Percentiles rank a stretch among this genome's conserved stretches.
These are phyloP conservation scores for Penicillium sp. DNA, from an alignment of 2,329 filamentous ascomycete genomes.

Conservation along the genomic window DNA sequence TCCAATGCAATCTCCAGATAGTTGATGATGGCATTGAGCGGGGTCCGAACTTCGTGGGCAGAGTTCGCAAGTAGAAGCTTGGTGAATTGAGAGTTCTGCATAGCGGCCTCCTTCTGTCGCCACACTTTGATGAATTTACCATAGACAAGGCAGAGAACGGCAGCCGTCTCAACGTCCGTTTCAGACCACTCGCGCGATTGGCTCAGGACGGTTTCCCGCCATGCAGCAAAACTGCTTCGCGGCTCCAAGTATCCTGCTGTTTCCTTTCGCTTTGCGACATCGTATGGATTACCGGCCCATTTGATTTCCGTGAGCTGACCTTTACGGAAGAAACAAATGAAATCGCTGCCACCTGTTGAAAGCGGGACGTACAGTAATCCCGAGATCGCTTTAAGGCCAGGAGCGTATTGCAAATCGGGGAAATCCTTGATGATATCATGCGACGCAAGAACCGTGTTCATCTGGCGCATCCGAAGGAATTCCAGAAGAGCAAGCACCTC, in stretches of 20 bases:
- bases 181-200: conserved; percentile 88
- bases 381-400: conserved; percentile 78
- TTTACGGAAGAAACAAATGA: conserved; percentile 89
- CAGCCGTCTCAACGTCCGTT: conserved; percentile 86
- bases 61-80: conserved; percentile 82
- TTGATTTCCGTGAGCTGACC: conserved; percentile 82
- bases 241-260: conserved; percentile 78
- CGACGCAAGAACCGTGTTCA: conserved; percentile 77
- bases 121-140: conserved; percentile 91
- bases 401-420: conserved; percentile 77
- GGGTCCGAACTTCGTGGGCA: conserved; percentile 88
- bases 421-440: conserved; percentile 79
- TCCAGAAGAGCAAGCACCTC: conserved; percentile 85
- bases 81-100: conserved; percentile 83
- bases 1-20: conserved; percentile 91
- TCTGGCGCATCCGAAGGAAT: conserved; percentile 76
- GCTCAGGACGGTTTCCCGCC: conserved; percentile 80
- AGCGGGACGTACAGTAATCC: conserved; percentile 83
- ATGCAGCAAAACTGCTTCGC: conserved; percentile 78
- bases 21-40: conserved; percentile 91
- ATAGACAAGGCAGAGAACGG: conserved; percentile 85
- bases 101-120: conserved; percentile 84
- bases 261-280: conserved; percentile 76
- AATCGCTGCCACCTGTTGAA: conserved; percentile 76
- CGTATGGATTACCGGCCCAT: conserved; percentile 65